A percentile compares a stretch with the other conserved stretches of the same genome.
Conservation (phyloP, 208 protist genomes). For the Acanthamoeba triangularis region DNA sequence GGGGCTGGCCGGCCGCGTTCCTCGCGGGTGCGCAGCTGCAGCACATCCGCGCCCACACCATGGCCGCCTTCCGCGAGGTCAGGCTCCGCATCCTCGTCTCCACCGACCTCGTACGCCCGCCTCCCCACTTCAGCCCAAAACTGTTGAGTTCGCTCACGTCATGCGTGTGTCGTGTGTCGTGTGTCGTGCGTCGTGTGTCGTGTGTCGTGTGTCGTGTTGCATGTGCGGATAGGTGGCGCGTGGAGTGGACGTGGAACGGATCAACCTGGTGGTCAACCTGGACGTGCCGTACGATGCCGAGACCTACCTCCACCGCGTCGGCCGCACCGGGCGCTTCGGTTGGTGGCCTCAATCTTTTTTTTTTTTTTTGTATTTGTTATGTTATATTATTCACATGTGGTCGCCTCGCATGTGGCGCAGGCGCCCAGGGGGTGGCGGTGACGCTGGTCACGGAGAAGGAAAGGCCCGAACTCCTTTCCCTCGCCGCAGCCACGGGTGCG, state of each 20-base stretch:
- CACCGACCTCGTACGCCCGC: slow-evolving; percentile 31
- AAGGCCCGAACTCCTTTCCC: background rate
- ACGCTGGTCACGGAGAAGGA: slow-evolving; percentile 42
- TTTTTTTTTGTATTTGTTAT: background rate
- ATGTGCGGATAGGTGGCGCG: background rate
- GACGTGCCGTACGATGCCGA: slow-evolving; percentile 80
- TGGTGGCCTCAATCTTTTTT: background rate
- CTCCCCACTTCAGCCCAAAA: background rate
- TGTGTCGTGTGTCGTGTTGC: background rate
- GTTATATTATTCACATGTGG: no score
- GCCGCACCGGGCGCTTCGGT: slow-evolving; percentile 84
- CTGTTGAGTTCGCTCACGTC: background rate
- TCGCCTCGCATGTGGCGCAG: background rate
- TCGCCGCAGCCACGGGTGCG: background rate
- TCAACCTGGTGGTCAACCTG: slow-evolving; percentile 79
- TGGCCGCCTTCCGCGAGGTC: slow-evolving; percentile 30
- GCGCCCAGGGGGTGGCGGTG: slow-evolving; percentile 6
- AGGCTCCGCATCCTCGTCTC: slow-evolving; percentile 59
- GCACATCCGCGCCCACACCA: background rate
- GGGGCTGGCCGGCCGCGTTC: slow-evolving; percentile 38
- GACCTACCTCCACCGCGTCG: slow-evolving; percentile 86
- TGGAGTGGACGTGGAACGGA: slow-evolving; percentile 62
- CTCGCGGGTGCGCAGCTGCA: slow-evolving; percentile 7
- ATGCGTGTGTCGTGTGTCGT: background rate
- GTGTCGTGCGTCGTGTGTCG: no score